Base-by-base conservation (phyloP, 2,329 filamentous ascomycete genomes). In the Paraphaeosphaeria minitans region DNA sequence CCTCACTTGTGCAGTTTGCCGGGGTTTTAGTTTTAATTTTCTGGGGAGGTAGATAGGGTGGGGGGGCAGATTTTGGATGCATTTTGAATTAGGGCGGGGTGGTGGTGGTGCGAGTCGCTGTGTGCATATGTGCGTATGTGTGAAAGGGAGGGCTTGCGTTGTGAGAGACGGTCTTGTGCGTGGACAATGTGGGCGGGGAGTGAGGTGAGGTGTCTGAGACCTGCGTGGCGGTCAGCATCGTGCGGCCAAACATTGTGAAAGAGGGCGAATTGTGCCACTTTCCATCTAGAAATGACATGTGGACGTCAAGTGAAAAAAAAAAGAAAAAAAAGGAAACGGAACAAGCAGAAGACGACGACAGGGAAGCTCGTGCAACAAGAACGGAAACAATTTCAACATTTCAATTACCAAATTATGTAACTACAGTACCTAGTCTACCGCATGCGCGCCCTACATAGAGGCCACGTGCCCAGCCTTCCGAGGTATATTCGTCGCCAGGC, bases 341-440 rank as follows among this genome's bases (percentile, higher is more conserved):
- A 8, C 14, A 39, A 39, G 3, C 7, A n/a, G 14, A 39, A 39
- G 13, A n/a, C 4, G 37, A n/a, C 4, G 7, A 39, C 16, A n/a
- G 37, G 3, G 3, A 8, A n/a, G 37, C 16, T 39, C 16, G 37
- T 8, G 16, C 13, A 24, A 48, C 2, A n/a, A 16, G 10, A 6
- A 48, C 21, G n/a, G 14, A 7, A 48, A 51, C 48, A 51, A 51
- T 39, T 39, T 51, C 24, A 51, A 64, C 61, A 65, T 65, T 56
- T 69, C 57, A 53, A 73, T 71, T 73, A 70, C 57, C 62, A 65
- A 63, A 73, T 72, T 73, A 72, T 65, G 63, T 71, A 66, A 62
- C 59, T 61, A 62, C 60, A 62, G 58, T 61, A 62, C 60, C 56
- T 41, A n/a, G 45, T 59, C 59, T 46, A 45, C 43, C 52, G 39